These are phyloP conservation scores for Tubosaeta sp. DNA, from an alignment of 768 basidiomycete genomes.

Conservation along the genomic window DNA sequence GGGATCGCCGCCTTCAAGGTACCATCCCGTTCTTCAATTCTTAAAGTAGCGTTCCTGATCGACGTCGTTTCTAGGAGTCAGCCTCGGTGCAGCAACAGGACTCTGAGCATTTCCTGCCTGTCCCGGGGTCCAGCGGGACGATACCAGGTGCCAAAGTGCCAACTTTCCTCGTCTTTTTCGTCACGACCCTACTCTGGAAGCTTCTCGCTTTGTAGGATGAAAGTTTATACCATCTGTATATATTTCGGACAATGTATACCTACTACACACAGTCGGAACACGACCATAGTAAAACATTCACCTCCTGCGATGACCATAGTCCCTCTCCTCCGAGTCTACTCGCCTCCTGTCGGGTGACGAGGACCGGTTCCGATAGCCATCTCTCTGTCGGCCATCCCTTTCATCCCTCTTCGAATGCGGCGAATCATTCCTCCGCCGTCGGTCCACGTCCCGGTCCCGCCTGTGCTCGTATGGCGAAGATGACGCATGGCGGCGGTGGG, in stretches of 20 bases:
- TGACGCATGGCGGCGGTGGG: slow-evolving; percentile 19
- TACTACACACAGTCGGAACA: background rate
- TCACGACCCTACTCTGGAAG: slow-evolving; percentile 24
- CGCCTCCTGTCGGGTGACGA: slow-evolving; percentile 23
- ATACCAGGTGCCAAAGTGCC: slow-evolving; percentile 27
- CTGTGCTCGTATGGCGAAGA: slow-evolving; percentile 19
- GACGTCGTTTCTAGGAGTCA: slow-evolving; percentile 44
- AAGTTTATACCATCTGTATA: background rate
- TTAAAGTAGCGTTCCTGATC: background rate
- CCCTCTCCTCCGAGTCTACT: slow-evolving; percentile 22
- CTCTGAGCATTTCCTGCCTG: slow-evolving; percentile 56
- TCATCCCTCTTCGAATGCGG: slow-evolving; percentile 22
- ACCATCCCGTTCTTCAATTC: background rate
- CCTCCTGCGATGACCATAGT: slow-evolving; percentile 17
- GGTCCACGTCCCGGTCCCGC: slow-evolving; percentile 23
- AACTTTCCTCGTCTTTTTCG: slow-evolving; percentile 17
- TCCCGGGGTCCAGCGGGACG: slow-evolving; percentile 46
- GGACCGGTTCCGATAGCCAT: slow-evolving; percentile 19
- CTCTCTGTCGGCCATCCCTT: slow-evolving; percentile 22
- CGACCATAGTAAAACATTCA: background rate
- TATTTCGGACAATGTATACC: slow-evolving; percentile 8
- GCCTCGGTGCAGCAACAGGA: slow-evolving; percentile 50
- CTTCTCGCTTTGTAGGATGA: slow-evolving; percentile 12
- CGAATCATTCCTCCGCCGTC: slow-evolving; percentile 24
- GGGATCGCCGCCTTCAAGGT: slow-evolving; percentile 84